Base-by-base conservation (phyloP, 345 rosid genomes). In the Punica granatum region DNA sequence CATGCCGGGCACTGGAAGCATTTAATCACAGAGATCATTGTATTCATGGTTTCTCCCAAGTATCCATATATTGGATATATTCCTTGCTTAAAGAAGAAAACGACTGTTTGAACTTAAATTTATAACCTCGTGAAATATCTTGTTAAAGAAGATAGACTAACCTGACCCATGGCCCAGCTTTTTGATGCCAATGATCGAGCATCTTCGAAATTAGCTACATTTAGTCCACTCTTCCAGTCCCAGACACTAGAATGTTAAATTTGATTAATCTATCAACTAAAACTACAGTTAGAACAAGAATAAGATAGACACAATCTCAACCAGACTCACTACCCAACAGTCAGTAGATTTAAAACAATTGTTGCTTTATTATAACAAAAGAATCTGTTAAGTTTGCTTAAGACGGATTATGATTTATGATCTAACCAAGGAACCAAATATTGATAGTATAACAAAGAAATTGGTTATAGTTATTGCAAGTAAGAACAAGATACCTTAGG, bases 101-200 rank as follows among this genome's bases (percentile, higher is more conserved):
- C 42, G 12, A 37, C 42, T 13, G 12, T n/a, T n/a, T n/a, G 42
- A 37, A 1, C 49, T 44, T 44, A 44, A 44, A 44, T 13, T 18
- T 44, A 16, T 10, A 3, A 18, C 25, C 54, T n/a, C 18, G 25
- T n/a, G 26, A 49, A 21, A 53, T 53, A 23, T 25, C 31, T 36
- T 51, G 39, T 33, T 32, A 61, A 0, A 53, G 12, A 31, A 62
- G 19, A 36, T 16, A 60, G 19, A 35, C 78, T 72, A 74, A 91
- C 99, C 65, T 84, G 84, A 72, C 88, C 95, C 62, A 76, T 69
- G 43, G 80, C 58, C 98, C 98, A 91, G 63, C 81, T 71, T 35
- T 84, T 81, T 37, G 99, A 89, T 46, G 99, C 95, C 32, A 84
- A 83, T 23, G 87, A 70, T 23, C 98, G 92, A 76, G 97, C 92